Conservation (phyloP, 306 rosid species). For the Prunus dulcis region DNA sequence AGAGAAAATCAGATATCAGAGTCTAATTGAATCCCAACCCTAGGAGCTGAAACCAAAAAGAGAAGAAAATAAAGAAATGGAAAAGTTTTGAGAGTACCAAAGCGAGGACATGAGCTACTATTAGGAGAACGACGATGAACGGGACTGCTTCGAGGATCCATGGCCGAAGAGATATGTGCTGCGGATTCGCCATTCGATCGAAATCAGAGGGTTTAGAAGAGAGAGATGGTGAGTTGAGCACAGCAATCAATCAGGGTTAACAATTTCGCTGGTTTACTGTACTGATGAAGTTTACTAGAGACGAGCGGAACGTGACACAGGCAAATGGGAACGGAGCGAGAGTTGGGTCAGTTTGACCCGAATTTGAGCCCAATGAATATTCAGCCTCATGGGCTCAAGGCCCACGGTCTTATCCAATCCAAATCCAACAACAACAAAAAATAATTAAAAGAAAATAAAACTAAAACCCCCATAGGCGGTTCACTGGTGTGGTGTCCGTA, state of each 20-base stretch:
- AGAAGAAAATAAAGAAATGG: neutral
- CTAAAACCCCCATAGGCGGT: neutral
- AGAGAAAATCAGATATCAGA: conserved; percentile 11
- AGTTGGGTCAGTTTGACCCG: neutral
- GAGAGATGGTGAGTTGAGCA: conserved; percentile 1
- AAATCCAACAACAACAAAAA: neutral
- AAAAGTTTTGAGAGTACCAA: conserved; percentile 41
- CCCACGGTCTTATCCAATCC: neutral
- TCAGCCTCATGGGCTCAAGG: neutral
- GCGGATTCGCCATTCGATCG: conserved; percentile 50
- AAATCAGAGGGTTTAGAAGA: neutral
- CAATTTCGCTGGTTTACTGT: neutral
- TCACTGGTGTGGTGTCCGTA: neutral
- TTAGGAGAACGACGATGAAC: conserved; percentile 51
- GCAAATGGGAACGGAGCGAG: neutral
- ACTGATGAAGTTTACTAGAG: neutral
- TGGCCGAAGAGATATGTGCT: conserved; percentile 43
- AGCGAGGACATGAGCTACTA: conserved; percentile 83
- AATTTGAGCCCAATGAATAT: neutral
- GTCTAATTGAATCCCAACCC: neutral
- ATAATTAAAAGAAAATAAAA: neutral
- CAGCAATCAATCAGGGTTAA: conserved; percentile 5
- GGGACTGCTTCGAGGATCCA: conserved; percentile 68
- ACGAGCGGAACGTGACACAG: neutral
- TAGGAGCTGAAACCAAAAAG: neutral